Evolutionary conservation across 805 yeast genomes (phyloP).

Genomic region (Brettanomyces sp.): DNA sequence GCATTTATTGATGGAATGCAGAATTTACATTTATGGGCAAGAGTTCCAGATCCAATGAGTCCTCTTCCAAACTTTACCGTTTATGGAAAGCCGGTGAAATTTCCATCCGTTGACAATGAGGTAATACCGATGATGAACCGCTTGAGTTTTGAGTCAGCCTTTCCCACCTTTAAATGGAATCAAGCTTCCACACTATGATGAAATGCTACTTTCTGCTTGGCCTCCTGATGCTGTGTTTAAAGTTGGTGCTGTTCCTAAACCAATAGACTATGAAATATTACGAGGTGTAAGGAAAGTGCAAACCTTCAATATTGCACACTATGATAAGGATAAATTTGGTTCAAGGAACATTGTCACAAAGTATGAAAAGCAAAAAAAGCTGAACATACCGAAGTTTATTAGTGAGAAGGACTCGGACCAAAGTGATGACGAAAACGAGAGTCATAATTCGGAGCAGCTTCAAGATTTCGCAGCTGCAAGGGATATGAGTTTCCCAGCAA

Average conservation of each 20-base stretch:
- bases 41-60: constrained; percentile 30
- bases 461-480: constrained; percentile 8
- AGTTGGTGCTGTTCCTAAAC: constrained; percentile 46
- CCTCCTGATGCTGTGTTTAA: constrained; percentile 54
- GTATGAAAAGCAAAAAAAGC: constrained; percentile 26
- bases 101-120: constrained; percentile 34
- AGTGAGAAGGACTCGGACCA: constrained; percentile 41
- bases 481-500: background rate
- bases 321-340: constrained; percentile 50
- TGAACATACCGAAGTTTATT: constrained; percentile 41
- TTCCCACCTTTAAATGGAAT: constrained; percentile 54
- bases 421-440: constrained; percentile 11
- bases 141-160: constrained; percentile 32
- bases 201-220: constrained; percentile 73
- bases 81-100: constrained; percentile 40
- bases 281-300: constrained; percentile 28
- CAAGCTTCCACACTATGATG: constrained; percentile 83
- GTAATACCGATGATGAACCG: constrained; percentile 19
- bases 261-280: constrained; percentile 40
- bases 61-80: constrained; percentile 27
- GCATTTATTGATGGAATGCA: constrained; percentile 60
- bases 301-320: constrained; percentile 34
- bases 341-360: constrained; percentile 39
- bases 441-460: background rate
- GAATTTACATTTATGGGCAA: constrained; percentile 61